A percentile compares a stretch with the other conserved stretches of the same genome.
phyloP scores from a whole-genome alignment of 129 eudicot genomes.

The Silybum marianum region DNA sequence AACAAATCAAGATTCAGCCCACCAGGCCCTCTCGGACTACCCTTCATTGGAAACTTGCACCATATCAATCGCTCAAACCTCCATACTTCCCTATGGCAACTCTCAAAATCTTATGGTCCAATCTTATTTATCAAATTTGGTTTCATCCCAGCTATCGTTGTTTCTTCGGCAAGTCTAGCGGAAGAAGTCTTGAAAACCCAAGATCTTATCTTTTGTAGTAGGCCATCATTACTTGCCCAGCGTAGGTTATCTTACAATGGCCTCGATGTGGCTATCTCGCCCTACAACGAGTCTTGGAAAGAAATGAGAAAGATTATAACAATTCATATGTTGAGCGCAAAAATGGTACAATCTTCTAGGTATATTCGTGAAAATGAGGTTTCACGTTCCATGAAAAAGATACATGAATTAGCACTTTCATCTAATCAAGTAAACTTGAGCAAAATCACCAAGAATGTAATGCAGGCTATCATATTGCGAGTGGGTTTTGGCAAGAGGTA shows the following conservation, averaged over 20 bases:
- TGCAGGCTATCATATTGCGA: neutral
- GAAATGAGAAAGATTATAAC: conserved; percentile 39
- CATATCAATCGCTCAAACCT: conserved; percentile 4
- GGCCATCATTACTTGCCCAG: conserved; percentile 31
- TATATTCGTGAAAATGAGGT: conserved; percentile 35
- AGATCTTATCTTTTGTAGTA: conserved; percentile 38
- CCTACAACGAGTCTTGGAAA: conserved; percentile 32
- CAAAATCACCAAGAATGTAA: conserved; percentile 2
- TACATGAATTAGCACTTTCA: conserved; percentile 18
- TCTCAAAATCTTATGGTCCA: conserved; percentile 25
- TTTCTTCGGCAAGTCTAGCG: conserved; percentile 35
- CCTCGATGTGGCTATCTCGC: conserved; percentile 30
- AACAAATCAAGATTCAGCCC: neutral
- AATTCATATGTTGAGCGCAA: conserved; percentile 24
- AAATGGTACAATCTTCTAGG: conserved; percentile 36
- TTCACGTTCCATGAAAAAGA: conserved; percentile 5
- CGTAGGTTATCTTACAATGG: conserved; percentile 33
- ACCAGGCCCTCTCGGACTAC: conserved; percentile 31
- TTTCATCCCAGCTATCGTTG: conserved; percentile 34
- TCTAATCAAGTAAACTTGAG: conserved; percentile 23
- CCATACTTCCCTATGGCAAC: conserved; percentile 26
- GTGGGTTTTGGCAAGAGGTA: conserved; percentile 25
- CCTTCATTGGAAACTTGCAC: conserved; percentile 34
- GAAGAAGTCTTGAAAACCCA: conserved; percentile 38
- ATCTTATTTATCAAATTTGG: conserved; percentile 21